Evolutionary conservation across 2,329 filamentous ascomycete species (phyloP), one percentile per base, ranked within the genome.

Genomic region (Fusarium miscanthi): DNA sequence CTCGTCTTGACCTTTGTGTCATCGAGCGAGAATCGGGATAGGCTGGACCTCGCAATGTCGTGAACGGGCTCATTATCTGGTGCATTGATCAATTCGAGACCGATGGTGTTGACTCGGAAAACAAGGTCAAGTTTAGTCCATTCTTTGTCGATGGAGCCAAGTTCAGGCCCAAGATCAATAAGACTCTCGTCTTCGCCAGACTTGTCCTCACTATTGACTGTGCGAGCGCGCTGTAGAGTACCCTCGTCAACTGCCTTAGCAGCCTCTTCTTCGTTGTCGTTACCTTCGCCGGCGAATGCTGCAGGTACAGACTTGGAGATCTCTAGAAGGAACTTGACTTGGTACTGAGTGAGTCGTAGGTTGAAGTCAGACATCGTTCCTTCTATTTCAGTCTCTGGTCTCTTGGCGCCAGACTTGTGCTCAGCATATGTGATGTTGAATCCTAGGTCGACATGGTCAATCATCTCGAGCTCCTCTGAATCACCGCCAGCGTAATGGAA

Each of bases 81-180:
- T 4, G 92, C 94, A 70, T 94, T 89, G 63, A 98, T 90, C 51
- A 99, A 85, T 80, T 99, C 96, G 46, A 99, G 84, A 3, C 94
- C 94, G 72, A 99, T 91, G 6, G 93, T 95, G 66, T 93, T 91
- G 59, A 97, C 91, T 70, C 93, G 92, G 85, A 99, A 99, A 23
- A 95, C 89, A 49, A 99, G 88, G 78, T 99, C 96, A 63, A 99
- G 87, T 78, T 95, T 97, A 0, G 95, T 97, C 95, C 95, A 99
- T 5, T 90, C 91, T 68, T 94, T 89, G 3, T 89, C 85, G 60
- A 89, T 85, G 1, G 88, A 87, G 11, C 90, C 89, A 12, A 96
- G 85, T 79, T 97, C 94, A 2, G 94, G 93, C 3, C 85, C 84
- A 53, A 93, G 85, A 71, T 90, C 85, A 23, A 90, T 84, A 17